Percentiles rank a stretch among this genome's conserved stretches.
phyloP scores from a whole-genome alignment of 345 rosid genomes.

The Cardamine chenopodiifolia region DNA sequence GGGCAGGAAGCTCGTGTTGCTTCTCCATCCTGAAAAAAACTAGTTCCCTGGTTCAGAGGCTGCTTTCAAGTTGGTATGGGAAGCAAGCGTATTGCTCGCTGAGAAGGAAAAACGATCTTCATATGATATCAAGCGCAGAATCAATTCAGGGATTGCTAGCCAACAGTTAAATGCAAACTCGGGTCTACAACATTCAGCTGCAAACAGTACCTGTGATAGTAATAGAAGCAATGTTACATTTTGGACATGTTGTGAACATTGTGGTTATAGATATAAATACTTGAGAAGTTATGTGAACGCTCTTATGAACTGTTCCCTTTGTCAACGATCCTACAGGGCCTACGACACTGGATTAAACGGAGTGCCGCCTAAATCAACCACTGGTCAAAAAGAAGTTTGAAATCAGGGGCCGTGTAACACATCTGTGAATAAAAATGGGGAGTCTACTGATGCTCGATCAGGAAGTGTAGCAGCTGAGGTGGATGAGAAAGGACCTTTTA shows the following conservation, averaged over 20 bases:
- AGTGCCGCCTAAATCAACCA: slow-evolving; percentile 35
- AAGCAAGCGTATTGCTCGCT: slow-evolving; percentile 67
- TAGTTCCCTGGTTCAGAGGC: slow-evolving; percentile 85
- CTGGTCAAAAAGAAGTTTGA: slow-evolving; percentile 44
- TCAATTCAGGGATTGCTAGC: slow-evolving; percentile 31
- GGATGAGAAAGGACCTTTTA: slow-evolving; percentile 33
- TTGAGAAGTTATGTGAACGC: slow-evolving; percentile 42
- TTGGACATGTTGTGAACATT: slow-evolving; percentile 68
- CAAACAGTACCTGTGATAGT: slow-evolving; percentile 12
- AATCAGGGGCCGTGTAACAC: slow-evolving; percentile 46
- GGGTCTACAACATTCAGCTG: slow-evolving; percentile 36
- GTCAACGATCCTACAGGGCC: slow-evolving; percentile 57
- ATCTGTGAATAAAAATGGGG: slow-evolving; percentile 40
- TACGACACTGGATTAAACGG: slow-evolving; percentile 46
- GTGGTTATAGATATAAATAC: slow-evolving; percentile 55
- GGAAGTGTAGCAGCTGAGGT: slow-evolving; percentile 34
- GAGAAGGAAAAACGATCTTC: slow-evolving; percentile 55
- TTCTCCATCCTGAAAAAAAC: slow-evolving; percentile 94
- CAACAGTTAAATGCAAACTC: slow-evolving; percentile 43
- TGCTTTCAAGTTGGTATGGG: slow-evolving; percentile 87
- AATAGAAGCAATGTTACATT: slow-evolving; percentile 39
- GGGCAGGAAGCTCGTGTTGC: slow-evolving; percentile 74
- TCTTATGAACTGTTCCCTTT: slow-evolving; percentile 57
- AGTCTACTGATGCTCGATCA: slow-evolving; percentile 35
- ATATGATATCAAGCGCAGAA: slow-evolving; percentile 59